Evolutionary conservation across 208 protist species (phyloP).

Genomic region (Leptomonas seymouri): DNA sequence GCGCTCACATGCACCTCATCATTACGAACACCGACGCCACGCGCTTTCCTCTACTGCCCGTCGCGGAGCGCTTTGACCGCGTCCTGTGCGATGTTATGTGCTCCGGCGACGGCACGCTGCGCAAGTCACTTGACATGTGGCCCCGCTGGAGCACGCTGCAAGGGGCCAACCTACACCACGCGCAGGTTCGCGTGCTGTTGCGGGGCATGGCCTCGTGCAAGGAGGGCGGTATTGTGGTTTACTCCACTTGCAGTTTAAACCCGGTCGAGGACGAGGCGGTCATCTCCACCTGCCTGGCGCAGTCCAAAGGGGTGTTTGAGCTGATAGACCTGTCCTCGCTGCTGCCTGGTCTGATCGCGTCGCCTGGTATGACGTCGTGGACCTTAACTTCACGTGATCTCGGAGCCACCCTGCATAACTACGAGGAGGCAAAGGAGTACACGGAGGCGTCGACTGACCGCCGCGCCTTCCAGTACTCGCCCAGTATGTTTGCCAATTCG

Average conservation of each 20-base stretch:
- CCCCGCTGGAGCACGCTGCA: slow-evolving; percentile 84
- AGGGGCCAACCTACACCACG: slow-evolving; percentile 83
- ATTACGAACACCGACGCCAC: slow-evolving; percentile 90
- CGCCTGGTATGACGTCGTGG: slow-evolving; percentile 84
- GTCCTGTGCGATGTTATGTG: slow-evolving; percentile 96
- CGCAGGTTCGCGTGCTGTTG: slow-evolving; percentile 82
- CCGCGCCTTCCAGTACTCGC: slow-evolving; percentile 68
- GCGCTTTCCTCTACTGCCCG: slow-evolving; percentile 71
- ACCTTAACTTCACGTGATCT: slow-evolving; percentile 73
- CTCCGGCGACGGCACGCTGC: slow-evolving; percentile 95
- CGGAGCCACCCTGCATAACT: slow-evolving; percentile 41
- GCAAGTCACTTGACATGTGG: slow-evolving; percentile 95
- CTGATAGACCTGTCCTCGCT: slow-evolving; percentile 85
- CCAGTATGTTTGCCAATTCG: slow-evolving; percentile 75
- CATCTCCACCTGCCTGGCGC: slow-evolving; percentile 80
- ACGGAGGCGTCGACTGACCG: slow-evolving; percentile 28
- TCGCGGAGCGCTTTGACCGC: slow-evolving; percentile 81
- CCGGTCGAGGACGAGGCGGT: slow-evolving; percentile 96
- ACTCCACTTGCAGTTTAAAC: slow-evolving; percentile 96
- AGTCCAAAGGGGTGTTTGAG: slow-evolving; percentile 60
- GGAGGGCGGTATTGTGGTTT: slow-evolving; percentile 91
- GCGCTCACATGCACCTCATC: slow-evolving; percentile 80
- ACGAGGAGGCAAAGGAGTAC: slow-evolving; percentile 68
- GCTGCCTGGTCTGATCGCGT: slow-evolving; percentile 74
- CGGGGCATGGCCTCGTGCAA: slow-evolving; percentile 84